phyloP scores from a whole-genome alignment of 176 grass and related monocot species.

The Ensete ventricosum region DNA sequence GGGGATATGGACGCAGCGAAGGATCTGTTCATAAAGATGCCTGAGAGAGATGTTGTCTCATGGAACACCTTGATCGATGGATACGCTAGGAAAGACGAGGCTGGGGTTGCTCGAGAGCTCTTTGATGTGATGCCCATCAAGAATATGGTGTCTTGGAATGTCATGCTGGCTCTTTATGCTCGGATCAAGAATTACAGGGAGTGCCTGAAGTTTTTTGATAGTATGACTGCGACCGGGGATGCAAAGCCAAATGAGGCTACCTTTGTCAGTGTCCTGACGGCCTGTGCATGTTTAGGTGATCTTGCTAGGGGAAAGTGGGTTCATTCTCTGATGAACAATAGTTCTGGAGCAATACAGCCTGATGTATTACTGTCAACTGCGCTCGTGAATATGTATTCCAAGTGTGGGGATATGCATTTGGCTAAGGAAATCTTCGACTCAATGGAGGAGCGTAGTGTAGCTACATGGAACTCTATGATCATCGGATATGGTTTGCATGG shows the following conservation, averaged over 20 bases:
- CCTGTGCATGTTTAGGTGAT: slow-evolving; percentile 41
- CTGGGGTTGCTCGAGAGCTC: background rate
- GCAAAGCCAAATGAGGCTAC: slow-evolving; percentile 35
- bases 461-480: slow-evolving; percentile 73
- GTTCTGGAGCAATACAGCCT: slow-evolving; percentile 25
- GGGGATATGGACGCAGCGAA: slow-evolving; percentile 37
- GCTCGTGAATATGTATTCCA: slow-evolving; percentile 50
- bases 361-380: slow-evolving; percentile 48
- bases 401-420: slow-evolving; percentile 44
- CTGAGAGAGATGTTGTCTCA: slow-evolving; percentile 36
- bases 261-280: slow-evolving; percentile 47
- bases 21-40: slow-evolving; percentile 34
- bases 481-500: slow-evolving; percentile 52
- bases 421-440: slow-evolving; percentile 41
- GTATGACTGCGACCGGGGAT: slow-evolving; percentile 23
- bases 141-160: slow-evolving; percentile 40
- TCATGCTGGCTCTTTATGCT: slow-evolving; percentile 40
- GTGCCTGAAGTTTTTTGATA: slow-evolving; percentile 45
- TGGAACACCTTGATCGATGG: slow-evolving; percentile 60
- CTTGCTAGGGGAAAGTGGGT: slow-evolving; percentile 47
- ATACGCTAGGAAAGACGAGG: slow-evolving; percentile 23
- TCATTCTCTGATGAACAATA: slow-evolving; percentile 25
- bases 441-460: slow-evolving; percentile 34
- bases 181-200: slow-evolving; percentile 41
- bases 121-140: slow-evolving; percentile 44